Evolutionary conservation across 129 eudicot species (phyloP), one percentile per base, ranked within the genome.

Genomic region (sunflower (Helianthus annuus)): DNA sequence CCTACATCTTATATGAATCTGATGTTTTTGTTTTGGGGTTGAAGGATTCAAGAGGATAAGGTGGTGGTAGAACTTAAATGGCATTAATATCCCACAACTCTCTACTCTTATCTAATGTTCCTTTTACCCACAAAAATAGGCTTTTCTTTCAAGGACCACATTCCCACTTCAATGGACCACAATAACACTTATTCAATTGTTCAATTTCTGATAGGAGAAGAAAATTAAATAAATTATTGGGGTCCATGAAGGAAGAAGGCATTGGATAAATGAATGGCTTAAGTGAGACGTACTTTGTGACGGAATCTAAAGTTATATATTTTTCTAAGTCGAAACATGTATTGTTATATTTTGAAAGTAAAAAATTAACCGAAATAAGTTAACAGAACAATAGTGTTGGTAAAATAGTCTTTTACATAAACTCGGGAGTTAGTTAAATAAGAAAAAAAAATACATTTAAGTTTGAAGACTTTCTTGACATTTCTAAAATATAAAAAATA

Each of bases 61-160:
- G 68, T 68, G 27, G 64, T 51, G 71, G 78, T 73, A 74, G 64
- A 64, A 74, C 71, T 24, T 64, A 36, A 64, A 36, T 74, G 62
- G 36, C 78, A 74, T 76, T 58, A 46, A 76, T 51, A 76, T 60
- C 80, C 49, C 60, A 68, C 54, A 76, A 67, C 51, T 76, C 59
- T 73, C 80, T 17, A 7, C 77, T 72, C 55, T 72, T 46, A 45
- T 59, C 51, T 57, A 45, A 57, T 76, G 73, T 68, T 69, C 74
- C 62, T 68, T 32, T 58, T 68, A 66, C 69, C 80, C 80, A 76
- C 69, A 48, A 68, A 76, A 46, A 59, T 59, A 68, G 80, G 80
- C 80, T 76, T 76, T 76, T 68, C 61, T 48, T 76, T 68, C 69
- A 58, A 65, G 80, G 80, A 76, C 80, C 80, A 76, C 80, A 68